phyloP scores from a whole-genome alignment of 805 yeast genomes.

The Candida endomychidarum region DNA sequence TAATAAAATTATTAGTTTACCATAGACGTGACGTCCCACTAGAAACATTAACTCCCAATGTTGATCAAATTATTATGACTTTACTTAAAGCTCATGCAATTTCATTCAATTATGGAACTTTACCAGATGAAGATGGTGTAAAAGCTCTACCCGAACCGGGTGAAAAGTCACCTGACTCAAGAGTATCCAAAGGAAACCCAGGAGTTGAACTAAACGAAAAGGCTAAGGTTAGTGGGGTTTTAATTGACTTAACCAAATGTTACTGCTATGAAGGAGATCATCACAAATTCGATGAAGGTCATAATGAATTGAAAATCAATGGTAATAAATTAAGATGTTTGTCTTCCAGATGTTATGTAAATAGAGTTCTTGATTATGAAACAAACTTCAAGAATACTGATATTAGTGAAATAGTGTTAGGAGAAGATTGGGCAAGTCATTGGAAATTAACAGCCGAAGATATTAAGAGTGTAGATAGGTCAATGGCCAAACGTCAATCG shows the following conservation, averaged over 20 bases:
- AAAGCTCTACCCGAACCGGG: slow-evolving; percentile 14
- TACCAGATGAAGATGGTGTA: slow-evolving; percentile 14
- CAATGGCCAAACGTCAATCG: slow-evolving; percentile 65
- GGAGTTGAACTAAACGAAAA: slow-evolving; percentile 20
- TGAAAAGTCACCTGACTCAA: slow-evolving; percentile 2
- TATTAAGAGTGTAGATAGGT: slow-evolving; percentile 47
- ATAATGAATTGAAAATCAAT: slow-evolving; percentile 1
- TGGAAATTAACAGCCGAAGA: slow-evolving; percentile 63
- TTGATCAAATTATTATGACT: slow-evolving; percentile 47
- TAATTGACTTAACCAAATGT: slow-evolving; percentile 46
- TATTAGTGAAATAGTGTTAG: slow-evolving; percentile 32
- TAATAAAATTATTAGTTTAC: slow-evolving; percentile 50
- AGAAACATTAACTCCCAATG: slow-evolving; percentile 51
- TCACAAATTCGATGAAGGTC: slow-evolving; percentile 16
- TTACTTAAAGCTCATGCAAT: slow-evolving; percentile 45
- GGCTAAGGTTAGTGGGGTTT: slow-evolving; percentile 36
- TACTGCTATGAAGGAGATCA: slow-evolving; percentile 37
- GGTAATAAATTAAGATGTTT: slow-evolving; percentile 28
- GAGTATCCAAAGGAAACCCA: slow-evolving; percentile 14
- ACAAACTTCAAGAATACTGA: slow-evolving; percentile 23
- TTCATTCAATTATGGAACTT: slow-evolving; percentile 22
- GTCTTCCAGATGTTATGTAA: slow-evolving; percentile 36
- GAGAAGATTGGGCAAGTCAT: slow-evolving; percentile 61
- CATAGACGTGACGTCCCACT: slow-evolving; percentile 50
- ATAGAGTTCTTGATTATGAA: slow-evolving; percentile 30